Evolutionary conservation across 768 basidiomycete genomes (phyloP).

Genomic region (Leccinum rimulosum): DNA sequence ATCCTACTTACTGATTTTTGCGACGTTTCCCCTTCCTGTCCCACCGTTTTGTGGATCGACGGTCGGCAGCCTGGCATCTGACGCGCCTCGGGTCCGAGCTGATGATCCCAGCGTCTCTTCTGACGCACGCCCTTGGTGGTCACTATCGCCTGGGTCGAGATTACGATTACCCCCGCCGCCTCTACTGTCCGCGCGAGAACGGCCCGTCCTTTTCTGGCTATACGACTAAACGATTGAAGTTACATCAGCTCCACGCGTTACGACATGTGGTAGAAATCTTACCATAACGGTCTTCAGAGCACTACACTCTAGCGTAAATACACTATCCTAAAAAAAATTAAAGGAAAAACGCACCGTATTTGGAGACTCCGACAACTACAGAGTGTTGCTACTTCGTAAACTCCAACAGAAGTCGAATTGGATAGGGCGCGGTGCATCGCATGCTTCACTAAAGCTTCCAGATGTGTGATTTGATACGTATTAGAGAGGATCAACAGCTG

Average conservation of each 20-base stretch:
- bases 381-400: constrained; percentile 93
- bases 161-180: constrained; percentile 41
- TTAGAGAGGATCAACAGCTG: constrained; percentile 81
- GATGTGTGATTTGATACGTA: constrained; percentile 75
- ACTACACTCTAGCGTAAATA: constrained; percentile 34
- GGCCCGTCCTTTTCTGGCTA: constrained; percentile 66
- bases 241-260: constrained; percentile 14
- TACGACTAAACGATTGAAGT: constrained; percentile 53
- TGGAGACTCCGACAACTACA: constrained; percentile 88
- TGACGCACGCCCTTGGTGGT: constrained; percentile 32
- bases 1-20: constrained; percentile 30
- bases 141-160: constrained; percentile 36
- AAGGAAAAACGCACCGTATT: constrained; percentile 60
- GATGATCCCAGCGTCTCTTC: constrained; percentile 34
- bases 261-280: constrained; percentile 21
- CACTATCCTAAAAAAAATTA: constrained; percentile 17
- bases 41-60: constrained; percentile 28
- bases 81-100: constrained; percentile 61
- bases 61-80: constrained; percentile 51
- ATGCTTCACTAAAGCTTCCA: constrained; percentile 83
- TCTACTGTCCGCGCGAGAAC: constrained; percentile 49
- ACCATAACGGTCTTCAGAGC: constrained; percentile 86
- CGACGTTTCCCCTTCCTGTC: constrained; percentile 18
- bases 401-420: constrained; percentile 82
- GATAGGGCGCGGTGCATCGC: constrained; percentile 89